A percentile compares a stretch with the other conserved stretches of the same genome.
These are phyloP conservation scores for Sutorius eximius DNA, from an alignment of 1,284 basidiomycete species.

Conservation along the genomic window DNA sequence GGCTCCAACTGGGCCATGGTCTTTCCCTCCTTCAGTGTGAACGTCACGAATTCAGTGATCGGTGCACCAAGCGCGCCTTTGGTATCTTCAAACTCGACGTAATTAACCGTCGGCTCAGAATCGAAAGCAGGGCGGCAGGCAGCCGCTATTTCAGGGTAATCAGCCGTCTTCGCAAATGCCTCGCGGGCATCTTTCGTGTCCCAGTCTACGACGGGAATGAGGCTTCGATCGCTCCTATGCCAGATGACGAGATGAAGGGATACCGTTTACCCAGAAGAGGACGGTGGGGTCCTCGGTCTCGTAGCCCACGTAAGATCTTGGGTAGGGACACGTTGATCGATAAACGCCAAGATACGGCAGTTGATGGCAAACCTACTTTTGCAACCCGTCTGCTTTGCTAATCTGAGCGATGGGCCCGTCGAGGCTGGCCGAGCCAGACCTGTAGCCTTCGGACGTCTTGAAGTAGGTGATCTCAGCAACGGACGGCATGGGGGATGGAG, in stretches of 20 bases:
- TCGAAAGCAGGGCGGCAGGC: conserved; percentile 18
- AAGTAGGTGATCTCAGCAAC: conserved; percentile 28
- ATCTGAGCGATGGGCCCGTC: conserved; percentile 11
- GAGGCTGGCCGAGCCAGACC: conserved; percentile 18
- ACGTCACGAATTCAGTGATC: conserved; percentile 36
- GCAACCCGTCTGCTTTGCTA: conserved; percentile 21
- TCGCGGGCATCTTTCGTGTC: conserved; percentile 20
- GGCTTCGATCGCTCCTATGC: conserved; percentile 7
- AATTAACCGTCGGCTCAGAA: conserved; percentile 15
- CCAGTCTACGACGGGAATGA: conserved; percentile 25
- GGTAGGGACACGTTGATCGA: conserved; percentile 4
- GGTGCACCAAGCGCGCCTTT: conserved; percentile 26
- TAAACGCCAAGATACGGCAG: background rate
- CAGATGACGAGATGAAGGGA: background rate
- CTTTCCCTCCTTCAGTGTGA: conserved; percentile 29
- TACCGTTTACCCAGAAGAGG: conserved; percentile 35
- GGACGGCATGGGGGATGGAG: conserved; percentile 26
- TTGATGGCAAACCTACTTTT: conserved; percentile 11
- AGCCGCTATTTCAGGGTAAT: conserved; percentile 5
- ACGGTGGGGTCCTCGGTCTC: conserved; percentile 27
- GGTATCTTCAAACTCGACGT: conserved; percentile 27
- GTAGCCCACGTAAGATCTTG: conserved; percentile 35
- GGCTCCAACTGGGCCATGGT: conserved; percentile 19
- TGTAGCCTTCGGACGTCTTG: conserved; percentile 25
- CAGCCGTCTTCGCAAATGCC: conserved; percentile 11